Conservation (phyloP, 2,329 filamentous ascomycete genomes). For the Cladophialophora carrionii region DNA sequence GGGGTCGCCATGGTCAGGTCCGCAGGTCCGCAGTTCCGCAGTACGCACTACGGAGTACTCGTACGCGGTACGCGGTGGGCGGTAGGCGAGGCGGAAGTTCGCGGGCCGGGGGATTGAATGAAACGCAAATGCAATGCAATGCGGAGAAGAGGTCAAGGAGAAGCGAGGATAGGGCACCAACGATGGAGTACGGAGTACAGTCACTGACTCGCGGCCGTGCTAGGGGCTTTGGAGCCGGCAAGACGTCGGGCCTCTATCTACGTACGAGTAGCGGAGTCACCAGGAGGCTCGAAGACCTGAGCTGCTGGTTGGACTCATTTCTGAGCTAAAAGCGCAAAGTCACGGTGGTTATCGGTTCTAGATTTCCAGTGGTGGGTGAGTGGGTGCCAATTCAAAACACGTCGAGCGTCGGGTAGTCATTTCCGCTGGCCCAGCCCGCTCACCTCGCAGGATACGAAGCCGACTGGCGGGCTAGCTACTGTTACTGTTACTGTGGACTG, state of each 20-base stretch:
- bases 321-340: not conserved
- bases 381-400: constrained; percentile 4
- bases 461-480: not conserved
- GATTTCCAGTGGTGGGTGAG: not conserved
- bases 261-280: not conserved
- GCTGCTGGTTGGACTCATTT: not conserved
- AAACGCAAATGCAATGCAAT: not conserved
- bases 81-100: constrained; percentile 9
- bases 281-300: not conserved
- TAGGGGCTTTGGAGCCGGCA: not conserved
- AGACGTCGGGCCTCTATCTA: not conserved
- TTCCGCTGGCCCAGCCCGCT: not conserved
- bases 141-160: not conserved
- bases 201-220: not conserved
- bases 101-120: not conserved
- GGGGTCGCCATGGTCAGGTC: not conserved
- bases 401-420: not conserved
- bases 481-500: not conserved
- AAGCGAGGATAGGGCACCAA: constrained; percentile 6
- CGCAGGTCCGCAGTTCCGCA: no score
- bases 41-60: no score
- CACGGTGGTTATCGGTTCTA: not conserved
- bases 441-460: not conserved
- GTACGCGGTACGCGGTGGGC: no score
- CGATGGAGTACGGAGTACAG: no score